Conservation (phyloP, 305 asterid species). For the Solanum chacoense region DNA sequence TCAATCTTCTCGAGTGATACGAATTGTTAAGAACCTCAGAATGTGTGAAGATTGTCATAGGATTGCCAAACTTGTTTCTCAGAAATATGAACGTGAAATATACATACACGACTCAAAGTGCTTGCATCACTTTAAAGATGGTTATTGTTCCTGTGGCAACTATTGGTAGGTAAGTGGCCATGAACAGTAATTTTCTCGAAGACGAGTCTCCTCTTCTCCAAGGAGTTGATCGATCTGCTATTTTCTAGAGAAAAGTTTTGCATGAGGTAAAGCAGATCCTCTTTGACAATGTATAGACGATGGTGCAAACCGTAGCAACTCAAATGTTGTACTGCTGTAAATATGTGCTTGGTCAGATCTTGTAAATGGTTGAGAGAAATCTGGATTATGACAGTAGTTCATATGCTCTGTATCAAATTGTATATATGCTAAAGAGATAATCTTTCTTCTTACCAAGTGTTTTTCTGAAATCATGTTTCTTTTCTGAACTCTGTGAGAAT, state of each 20-base stretch:
- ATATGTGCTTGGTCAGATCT: neutral
- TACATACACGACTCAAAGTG: conserved; percentile 47
- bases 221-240: neutral
- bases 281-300: neutral
- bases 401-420: neutral
- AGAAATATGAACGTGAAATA: conserved; percentile 32
- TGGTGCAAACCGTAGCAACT: neutral
- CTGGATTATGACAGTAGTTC: neutral
- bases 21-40: conserved; percentile 59
- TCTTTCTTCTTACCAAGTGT: neutral
- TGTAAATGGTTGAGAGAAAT: neutral
- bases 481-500: neutral
- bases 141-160: conserved; percentile 66
- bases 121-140: conserved; percentile 71
- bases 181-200: neutral
- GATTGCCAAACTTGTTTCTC: conserved; percentile 44
- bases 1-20: conserved; percentile 19
- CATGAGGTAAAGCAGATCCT: neutral
- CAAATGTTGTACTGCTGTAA: neutral
- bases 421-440: neutral
- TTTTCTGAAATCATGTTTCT: neutral
- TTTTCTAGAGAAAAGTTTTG: neutral
- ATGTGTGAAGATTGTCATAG: conserved; percentile 69
- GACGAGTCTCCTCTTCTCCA: neutral
- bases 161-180: conserved; percentile 45